phyloP scores from a whole-genome alignment of 179 eudicot species.

The Drosera spatulata region DNA sequence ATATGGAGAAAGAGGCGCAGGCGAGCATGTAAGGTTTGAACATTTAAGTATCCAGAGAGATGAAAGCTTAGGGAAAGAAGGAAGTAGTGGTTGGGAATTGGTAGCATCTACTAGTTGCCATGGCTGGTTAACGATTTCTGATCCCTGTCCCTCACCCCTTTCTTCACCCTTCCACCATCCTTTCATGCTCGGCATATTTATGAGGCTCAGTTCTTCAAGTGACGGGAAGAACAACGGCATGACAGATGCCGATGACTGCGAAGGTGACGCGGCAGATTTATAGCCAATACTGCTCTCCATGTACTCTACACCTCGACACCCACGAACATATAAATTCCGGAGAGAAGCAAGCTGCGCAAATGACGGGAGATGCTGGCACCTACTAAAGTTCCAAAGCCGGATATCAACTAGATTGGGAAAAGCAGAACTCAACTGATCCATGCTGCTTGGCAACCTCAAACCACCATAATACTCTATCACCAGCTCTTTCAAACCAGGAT shows the following conservation, averaged over 20 bases:
- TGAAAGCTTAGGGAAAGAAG: no score
- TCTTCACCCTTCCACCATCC: constrained; percentile 14
- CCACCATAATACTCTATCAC: background rate
- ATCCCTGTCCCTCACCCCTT: no score
- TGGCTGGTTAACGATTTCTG: no score
- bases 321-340: background rate
- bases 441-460: constrained; percentile 12
- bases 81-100: no score
- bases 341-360: constrained; percentile 5
- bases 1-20: no score
- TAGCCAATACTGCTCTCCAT: constrained; percentile 4
- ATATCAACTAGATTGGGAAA: constrained; percentile 17
- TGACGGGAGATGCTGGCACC: constrained; percentile 1
- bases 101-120: no score
- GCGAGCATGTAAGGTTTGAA: no score
- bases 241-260: background rate
- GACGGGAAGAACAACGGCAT: constrained; percentile 7
- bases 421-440: background rate
- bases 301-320: constrained; percentile 6
- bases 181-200: constrained; percentile 10
- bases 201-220: constrained; percentile 5
- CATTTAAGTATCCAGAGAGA: no score
- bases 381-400: background rate
- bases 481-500: constrained; percentile 5
- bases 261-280: background rate